These are phyloP conservation scores for Agaricus blazei DNA, from an alignment of 768 basidiomycete species.

Conservation along the genomic window DNA sequence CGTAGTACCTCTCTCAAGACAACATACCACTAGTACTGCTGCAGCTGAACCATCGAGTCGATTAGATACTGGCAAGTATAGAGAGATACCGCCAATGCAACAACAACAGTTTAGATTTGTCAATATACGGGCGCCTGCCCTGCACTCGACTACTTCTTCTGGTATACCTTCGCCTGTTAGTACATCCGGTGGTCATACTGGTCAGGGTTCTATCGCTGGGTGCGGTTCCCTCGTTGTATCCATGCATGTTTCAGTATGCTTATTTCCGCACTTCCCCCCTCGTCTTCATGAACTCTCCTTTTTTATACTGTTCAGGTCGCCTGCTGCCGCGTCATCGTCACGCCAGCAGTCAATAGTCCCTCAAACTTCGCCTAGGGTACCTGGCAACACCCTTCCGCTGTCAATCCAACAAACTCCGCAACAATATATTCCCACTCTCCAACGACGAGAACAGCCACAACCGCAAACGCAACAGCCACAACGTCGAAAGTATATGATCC, in stretches of 20 bases:
- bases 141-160: slow-evolving; percentile 4
- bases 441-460: not conserved
- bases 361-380: slow-evolving; percentile 11
- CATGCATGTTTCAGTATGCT: not conserved
- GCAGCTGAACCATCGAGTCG: slow-evolving; percentile 6
- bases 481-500: slow-evolving; percentile 36
- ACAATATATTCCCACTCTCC: not conserved
- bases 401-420: slow-evolving; percentile 14
- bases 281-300: not conserved
- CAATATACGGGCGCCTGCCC: not conserved
- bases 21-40: slow-evolving; percentile 2
- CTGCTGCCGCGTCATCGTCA: slow-evolving; percentile 8
- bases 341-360: slow-evolving; percentile 7
- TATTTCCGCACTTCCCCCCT: too few relatives aligned
- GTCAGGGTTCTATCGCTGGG: slow-evolving; percentile 8
- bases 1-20: not conserved
- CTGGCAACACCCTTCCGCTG: slow-evolving; percentile 13
- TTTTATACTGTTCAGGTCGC: slow-evolving; percentile 15
- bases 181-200: not conserved
- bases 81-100: too few relatives aligned
- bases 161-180: slow-evolving; percentile 7
- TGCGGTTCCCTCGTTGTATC: slow-evolving; percentile 1
- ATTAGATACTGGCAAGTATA: too few relatives aligned
- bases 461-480: not conserved
- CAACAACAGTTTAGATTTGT: slow-evolving; percentile 1